These are phyloP conservation scores for Mortierella sp. DNA, from an alignment of 371 early-diverging fungal species.

Conservation along the genomic window DNA sequence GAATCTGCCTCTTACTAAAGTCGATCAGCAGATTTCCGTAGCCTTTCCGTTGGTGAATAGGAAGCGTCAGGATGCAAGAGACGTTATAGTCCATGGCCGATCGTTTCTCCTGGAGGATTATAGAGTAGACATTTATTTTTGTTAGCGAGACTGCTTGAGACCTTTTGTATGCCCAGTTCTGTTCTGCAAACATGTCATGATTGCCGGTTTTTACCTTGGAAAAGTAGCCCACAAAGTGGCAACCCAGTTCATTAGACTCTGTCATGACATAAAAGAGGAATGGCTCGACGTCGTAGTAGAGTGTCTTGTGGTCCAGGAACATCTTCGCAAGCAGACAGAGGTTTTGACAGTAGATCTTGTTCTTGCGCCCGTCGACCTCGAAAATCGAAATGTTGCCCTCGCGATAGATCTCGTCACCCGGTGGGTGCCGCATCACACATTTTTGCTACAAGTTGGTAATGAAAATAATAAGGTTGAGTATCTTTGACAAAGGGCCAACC, in stretches of 20 bases:
- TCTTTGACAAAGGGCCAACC: no score
- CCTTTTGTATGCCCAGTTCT: not conserved
- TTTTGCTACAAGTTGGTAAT: constrained; percentile 61
- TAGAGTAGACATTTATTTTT: not conserved
- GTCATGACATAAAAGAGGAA: constrained; percentile 99
- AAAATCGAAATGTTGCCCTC: constrained; percentile 90
- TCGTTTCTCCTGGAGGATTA: constrained; percentile 86
- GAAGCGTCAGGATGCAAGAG: constrained; percentile 98
- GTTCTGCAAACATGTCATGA: not conserved
- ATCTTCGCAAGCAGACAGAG: constrained; percentile 98
- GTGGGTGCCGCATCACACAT: constrained; percentile 92
- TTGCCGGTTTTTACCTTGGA: constrained; percentile 80
- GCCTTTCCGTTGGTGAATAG: constrained; percentile 96
- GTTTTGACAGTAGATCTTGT: constrained; percentile 98
- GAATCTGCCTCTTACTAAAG: constrained; percentile 76
- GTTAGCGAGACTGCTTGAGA: not conserved
- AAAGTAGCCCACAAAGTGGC: constrained; percentile 99
- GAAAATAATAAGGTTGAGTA: constrained; percentile 12
- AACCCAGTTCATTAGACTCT: constrained; percentile 81
- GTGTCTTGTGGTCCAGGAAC: constrained; percentile 99
- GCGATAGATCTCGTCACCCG: constrained; percentile 99
- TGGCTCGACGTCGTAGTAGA: constrained; percentile 99
- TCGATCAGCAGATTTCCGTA: constrained; percentile 98
- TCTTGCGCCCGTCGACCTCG: constrained; percentile 96
- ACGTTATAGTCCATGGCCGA: constrained; percentile 95